phyloP scores from a whole-genome alignment of 768 basidiomycete genomes.

The Amanita jacksonii region DNA sequence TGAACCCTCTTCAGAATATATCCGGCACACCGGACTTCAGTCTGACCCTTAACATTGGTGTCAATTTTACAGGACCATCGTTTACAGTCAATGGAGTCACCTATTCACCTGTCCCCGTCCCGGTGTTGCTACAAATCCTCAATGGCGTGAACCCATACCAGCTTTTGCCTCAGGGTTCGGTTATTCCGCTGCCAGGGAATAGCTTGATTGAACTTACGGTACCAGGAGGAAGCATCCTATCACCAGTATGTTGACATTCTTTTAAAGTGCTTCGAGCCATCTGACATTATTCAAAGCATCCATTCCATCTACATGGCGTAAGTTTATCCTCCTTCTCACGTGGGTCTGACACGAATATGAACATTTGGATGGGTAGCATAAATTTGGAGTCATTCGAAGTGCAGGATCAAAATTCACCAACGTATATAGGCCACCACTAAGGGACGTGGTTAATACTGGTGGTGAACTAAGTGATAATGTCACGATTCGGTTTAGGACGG shows the following conservation, averaged over 20 bases:
- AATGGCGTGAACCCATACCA: slow-evolving; percentile 21
- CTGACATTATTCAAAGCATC: slow-evolving; percentile 32
- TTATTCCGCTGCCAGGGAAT: slow-evolving; percentile 26
- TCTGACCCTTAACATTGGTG: slow-evolving; percentile 20
- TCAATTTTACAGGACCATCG: slow-evolving; percentile 14
- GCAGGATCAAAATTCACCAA: slow-evolving; percentile 25
- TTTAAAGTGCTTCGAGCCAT: neutral
- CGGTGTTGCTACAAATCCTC: slow-evolving; percentile 38
- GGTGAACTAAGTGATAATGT: slow-evolving; percentile 23
- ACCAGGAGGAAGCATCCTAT: slow-evolving; percentile 22
- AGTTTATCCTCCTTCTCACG: slow-evolving; percentile 13
- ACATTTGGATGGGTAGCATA: too few species aligned
- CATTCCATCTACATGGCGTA: slow-evolving; percentile 15
- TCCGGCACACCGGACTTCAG: slow-evolving; percentile 31
- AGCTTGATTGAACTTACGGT: slow-evolving; percentile 29
- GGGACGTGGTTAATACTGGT: slow-evolving; percentile 39
- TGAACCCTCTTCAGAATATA: slow-evolving; percentile 22
- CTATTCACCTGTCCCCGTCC: slow-evolving; percentile 27
- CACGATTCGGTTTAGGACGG: slow-evolving; percentile 45
- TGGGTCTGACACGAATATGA: too few species aligned
- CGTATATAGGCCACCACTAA: slow-evolving; percentile 37
- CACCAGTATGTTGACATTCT: slow-evolving; percentile 20
- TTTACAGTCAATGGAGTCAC: slow-evolving; percentile 26
- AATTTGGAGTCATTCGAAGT: slow-evolving; percentile 29
- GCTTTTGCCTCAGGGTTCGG: slow-evolving; percentile 21